These are phyloP conservation scores for Helminthosporium solani DNA, from an alignment of 2,329 filamentous ascomycete genomes.

Conservation along the genomic window DNA sequence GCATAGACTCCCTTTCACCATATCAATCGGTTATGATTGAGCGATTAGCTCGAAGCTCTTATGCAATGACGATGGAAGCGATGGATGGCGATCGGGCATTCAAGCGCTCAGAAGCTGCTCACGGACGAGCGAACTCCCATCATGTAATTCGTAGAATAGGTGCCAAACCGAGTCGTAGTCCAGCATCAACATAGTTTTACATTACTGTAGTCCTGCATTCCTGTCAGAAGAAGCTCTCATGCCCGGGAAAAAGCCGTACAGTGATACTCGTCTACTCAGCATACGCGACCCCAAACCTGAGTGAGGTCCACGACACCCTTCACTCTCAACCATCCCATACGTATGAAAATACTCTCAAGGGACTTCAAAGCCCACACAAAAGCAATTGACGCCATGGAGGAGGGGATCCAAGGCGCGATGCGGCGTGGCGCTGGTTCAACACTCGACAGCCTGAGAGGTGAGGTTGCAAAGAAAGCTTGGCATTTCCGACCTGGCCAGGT, in stretches of 20 bases:
- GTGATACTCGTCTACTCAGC: too few species aligned
- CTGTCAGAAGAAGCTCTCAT: too few species aligned
- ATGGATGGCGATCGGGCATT: not conserved
- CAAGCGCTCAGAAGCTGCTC: not conserved
- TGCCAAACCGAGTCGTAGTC: not conserved
- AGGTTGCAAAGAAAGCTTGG: conserved; percentile 37
- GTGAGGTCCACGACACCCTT: too few species aligned
- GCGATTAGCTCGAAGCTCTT: not conserved
- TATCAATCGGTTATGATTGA: not conserved
- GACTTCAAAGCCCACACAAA: not conserved
- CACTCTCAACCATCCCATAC: not conserved
- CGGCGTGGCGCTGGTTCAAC: conserved; percentile 2
- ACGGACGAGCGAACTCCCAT: not conserved
- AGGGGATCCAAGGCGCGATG: conserved; percentile 6
- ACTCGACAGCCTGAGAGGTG: conserved; percentile 12
- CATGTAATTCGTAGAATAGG: not conserved
- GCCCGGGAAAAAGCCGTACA: too few species aligned
- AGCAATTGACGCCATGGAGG: conserved; percentile 6
- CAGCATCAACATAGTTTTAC: not conserved
- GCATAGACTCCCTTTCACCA: not conserved
- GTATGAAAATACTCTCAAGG: not conserved
- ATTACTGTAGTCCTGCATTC: too few species aligned
- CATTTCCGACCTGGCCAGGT: conserved; percentile 24
- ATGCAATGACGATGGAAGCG: not conserved
- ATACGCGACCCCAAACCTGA: too few species aligned